A percentile compares a stretch with the other conserved stretches of the same genome.
phyloP scores from a whole-genome alignment of 345 rosid genomes.

The Pistacia integerrima region DNA sequence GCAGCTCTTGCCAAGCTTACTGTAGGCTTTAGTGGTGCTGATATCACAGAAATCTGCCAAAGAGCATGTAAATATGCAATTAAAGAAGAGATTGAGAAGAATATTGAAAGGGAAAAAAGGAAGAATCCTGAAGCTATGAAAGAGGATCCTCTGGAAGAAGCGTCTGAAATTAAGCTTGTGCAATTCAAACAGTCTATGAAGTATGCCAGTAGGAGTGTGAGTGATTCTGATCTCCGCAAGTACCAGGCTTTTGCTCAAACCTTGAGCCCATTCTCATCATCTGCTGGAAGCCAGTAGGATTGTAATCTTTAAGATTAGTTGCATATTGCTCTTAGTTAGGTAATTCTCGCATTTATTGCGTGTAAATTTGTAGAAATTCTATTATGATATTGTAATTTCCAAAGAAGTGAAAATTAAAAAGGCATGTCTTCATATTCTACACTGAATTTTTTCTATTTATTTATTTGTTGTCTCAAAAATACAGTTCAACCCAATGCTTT shows the following conservation, averaged over 20 bases:
- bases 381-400: no score
- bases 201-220: constrained; percentile 22
- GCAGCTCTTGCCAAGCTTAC: constrained; percentile 19
- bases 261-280: neutral
- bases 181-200: constrained; percentile 24
- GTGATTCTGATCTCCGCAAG: constrained; percentile 19
- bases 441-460: no score
- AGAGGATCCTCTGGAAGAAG: neutral
- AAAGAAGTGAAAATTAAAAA: no score
- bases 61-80: constrained; percentile 16
- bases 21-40: constrained; percentile 19
- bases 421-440: no score
- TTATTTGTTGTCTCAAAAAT: no score
- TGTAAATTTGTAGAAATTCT: no score
- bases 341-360: neutral
- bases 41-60: constrained; percentile 17
- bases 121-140: constrained; percentile 16
- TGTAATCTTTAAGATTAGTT: no score
- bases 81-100: constrained; percentile 22
- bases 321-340: neutral
- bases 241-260: constrained; percentile 25
- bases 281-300: neutral
- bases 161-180: constrained; percentile 13
- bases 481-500: no score
- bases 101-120: neutral